These are phyloP conservation scores for Malassezia obtusa DNA, from an alignment of 1,284 basidiomycete species.

Conservation along the genomic window DNA sequence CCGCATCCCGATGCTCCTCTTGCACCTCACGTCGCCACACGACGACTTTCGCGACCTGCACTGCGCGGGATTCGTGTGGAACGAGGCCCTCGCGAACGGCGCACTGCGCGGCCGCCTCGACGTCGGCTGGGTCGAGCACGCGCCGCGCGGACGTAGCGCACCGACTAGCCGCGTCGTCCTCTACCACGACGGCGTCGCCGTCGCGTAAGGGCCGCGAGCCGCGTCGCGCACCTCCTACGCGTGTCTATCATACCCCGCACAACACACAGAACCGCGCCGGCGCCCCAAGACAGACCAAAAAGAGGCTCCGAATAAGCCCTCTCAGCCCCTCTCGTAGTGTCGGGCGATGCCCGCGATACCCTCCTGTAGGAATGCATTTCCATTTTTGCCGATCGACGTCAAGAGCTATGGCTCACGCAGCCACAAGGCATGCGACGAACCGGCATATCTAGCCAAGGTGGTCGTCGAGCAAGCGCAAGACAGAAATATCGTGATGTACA, in stretches of 20 bases:
- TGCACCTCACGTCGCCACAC: constrained; percentile 19
- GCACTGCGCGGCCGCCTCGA: constrained; percentile 6
- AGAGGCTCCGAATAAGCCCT: no score
- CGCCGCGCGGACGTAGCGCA: not conserved
- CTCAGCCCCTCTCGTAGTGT: no score
- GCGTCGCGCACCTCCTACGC: not conserved
- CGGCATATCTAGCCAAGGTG: not conserved
- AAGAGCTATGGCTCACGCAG: not conserved
- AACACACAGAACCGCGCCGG: no score
- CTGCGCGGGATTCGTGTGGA: constrained; percentile 16
- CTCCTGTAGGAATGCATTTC: not conserved
- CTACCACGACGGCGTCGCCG: constrained; percentile 1
- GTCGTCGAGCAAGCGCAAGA: not conserved
- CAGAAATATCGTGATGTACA: not conserved
- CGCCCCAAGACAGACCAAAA: no score
- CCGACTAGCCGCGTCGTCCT: not conserved
- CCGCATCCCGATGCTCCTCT: constrained; percentile 19
- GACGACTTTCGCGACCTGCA: not conserved
- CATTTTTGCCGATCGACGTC: not conserved
- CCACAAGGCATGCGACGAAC: not conserved
- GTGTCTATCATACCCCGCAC: not conserved
- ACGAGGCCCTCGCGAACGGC: constrained; percentile 13
- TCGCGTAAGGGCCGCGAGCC: not conserved
- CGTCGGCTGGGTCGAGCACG: constrained; percentile 1
- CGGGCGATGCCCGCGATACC: no score